phyloP scores from a whole-genome alignment of 2,329 filamentous ascomycete genomes.

The Colletotrichum gloeosporioides region DNA sequence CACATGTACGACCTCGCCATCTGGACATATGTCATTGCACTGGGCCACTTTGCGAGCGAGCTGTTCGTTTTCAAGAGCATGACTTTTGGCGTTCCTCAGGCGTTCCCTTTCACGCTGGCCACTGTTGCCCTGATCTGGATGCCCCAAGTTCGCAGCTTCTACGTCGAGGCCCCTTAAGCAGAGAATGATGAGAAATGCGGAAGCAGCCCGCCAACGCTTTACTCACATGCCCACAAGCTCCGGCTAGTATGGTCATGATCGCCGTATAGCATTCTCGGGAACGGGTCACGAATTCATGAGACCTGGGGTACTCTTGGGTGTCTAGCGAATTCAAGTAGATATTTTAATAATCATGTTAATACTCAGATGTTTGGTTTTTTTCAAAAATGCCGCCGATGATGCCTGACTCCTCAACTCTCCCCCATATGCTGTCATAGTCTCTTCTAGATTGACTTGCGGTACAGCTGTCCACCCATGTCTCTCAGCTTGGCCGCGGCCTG shows the following conservation, averaged over 20 bases:
- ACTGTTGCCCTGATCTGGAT: slow-evolving; percentile 64
- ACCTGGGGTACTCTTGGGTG: background rate
- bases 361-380: background rate
- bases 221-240: background rate
- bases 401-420: background rate
- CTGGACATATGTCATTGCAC: slow-evolving; percentile 82
- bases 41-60: slow-evolving; percentile 81
- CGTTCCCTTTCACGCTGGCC: slow-evolving; percentile 60
- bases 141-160: slow-evolving; percentile 70
- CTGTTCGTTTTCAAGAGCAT: slow-evolving; percentile 81
- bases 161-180: slow-evolving; percentile 53
- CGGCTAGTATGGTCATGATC: background rate
- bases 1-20: slow-evolving; percentile 80
- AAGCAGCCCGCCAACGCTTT: background rate
- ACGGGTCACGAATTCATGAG: background rate
- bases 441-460: slow-evolving; percentile 67
- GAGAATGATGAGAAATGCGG: background rate
- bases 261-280: background rate
- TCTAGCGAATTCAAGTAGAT: background rate
- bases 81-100: slow-evolving; percentile 62
- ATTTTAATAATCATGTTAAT: background rate
- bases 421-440: background rate
- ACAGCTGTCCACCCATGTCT: slow-evolving; percentile 80
- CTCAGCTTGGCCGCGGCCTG: slow-evolving; percentile 84
- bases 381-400: background rate